Percentiles rank a stretch among this genome's conserved stretches.
Evolutionary conservation across 306 rosid genomes (phyloP).

Genomic region (Corylus americana): DNA sequence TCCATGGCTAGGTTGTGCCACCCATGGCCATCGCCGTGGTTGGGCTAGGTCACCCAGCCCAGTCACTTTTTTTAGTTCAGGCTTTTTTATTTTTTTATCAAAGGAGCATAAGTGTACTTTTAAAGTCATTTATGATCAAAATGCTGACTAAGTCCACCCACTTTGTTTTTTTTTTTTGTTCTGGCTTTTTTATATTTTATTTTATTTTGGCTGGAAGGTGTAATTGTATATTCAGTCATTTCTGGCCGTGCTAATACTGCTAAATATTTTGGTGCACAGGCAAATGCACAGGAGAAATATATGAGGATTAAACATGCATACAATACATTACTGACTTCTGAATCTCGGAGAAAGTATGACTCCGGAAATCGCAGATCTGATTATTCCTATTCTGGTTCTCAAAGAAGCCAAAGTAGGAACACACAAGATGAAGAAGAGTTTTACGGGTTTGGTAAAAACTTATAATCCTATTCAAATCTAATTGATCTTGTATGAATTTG

Average conservation of each 20-base stretch:
- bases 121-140: no score
- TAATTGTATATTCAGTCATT: no score
- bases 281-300: slow-evolving; percentile 85
- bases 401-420: slow-evolving; percentile 50
- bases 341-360: slow-evolving; percentile 70
- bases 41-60: no score
- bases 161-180: no score
- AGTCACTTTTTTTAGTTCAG: no score
- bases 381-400: slow-evolving; percentile 46
- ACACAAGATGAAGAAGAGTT: slow-evolving; percentile 72
- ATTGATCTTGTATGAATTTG: not conserved
- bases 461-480: slow-evolving; percentile 8
- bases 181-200: no score
- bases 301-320: slow-evolving; percentile 95
- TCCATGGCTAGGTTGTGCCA: no score
- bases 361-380: slow-evolving; percentile 54
- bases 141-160: no score
- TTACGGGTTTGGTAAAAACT: slow-evolving; percentile 77
- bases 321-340: slow-evolving; percentile 74
- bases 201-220: no score
- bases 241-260: not conserved
- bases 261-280: slow-evolving; percentile 43
- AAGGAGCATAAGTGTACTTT: no score
- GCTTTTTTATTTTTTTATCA: no score
- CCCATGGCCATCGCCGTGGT: no score